Conservation (phyloP, 1,284 basidiomycete genomes). For the Rhizopogon hawkerae region DNA sequence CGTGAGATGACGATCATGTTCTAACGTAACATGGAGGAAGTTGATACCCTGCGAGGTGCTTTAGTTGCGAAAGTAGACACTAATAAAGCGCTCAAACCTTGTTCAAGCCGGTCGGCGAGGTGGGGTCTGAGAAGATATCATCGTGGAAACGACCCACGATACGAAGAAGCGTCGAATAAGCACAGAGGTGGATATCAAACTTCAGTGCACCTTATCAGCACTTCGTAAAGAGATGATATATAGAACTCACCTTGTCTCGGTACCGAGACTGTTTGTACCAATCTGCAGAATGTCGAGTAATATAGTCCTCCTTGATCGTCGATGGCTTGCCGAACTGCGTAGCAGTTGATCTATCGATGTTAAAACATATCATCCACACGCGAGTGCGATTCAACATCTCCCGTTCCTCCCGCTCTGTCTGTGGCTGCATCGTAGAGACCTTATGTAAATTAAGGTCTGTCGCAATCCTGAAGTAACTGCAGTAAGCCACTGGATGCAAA, state of each 20-base stretch:
- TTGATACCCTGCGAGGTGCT: conserved; percentile 43
- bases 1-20: conserved; percentile 51
- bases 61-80: background rate
- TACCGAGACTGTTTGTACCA: conserved; percentile 70
- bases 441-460: conserved; percentile 81
- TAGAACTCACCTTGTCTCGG: conserved; percentile 43
- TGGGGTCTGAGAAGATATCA: conserved; percentile 66
- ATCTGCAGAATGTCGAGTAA: conserved; percentile 63
- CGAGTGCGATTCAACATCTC: conserved; percentile 75
- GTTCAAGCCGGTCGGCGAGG: conserved; percentile 61
- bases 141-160: conserved; percentile 70
- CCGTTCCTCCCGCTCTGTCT: conserved; percentile 60
- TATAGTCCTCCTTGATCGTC: conserved; percentile 78
- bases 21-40: conserved; percentile 54
- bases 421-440: conserved; percentile 48
- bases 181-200: conserved; percentile 70
- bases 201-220: conserved; percentile 20
- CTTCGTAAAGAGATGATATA: background rate
- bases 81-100: conserved; percentile 35
- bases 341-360: conserved; percentile 72
- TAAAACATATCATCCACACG: conserved; percentile 84
- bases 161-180: conserved; percentile 58
- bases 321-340: conserved; percentile 84
- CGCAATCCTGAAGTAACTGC: conserved; percentile 46
- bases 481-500: background rate